Evolutionary conservation across 176 grass and related monocot genomes (phyloP).

Genomic region (Thinopyrum elongatum): DNA sequence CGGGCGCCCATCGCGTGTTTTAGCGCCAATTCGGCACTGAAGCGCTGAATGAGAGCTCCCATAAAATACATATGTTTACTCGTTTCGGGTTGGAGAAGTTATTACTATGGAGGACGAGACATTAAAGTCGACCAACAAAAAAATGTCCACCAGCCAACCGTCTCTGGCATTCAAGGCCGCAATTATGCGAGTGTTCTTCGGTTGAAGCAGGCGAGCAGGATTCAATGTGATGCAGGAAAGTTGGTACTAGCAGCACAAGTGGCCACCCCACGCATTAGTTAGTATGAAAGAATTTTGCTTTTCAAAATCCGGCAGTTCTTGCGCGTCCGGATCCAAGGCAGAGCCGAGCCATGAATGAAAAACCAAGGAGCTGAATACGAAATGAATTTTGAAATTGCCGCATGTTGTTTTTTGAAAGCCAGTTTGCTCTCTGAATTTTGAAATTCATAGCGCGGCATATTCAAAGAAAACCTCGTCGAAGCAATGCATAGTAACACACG

Average conservation of each 20-base stretch:
- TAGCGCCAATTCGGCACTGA: too few relatives aligned
- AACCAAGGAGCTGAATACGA: not conserved
- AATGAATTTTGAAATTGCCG: not conserved
- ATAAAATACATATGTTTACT: not conserved
- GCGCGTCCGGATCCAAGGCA: conserved; percentile 10
- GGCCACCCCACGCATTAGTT: not conserved
- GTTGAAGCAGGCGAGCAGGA: conserved; percentile 1
- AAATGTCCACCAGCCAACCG: conserved; percentile 29
- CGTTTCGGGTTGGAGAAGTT: not conserved
- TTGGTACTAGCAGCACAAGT: not conserved
- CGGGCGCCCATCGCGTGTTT: too few relatives aligned
- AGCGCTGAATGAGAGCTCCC: too few relatives aligned
- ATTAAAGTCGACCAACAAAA: not conserved
- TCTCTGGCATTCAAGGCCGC: conserved; percentile 39
- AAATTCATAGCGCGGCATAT: not conserved
- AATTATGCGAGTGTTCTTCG: conserved; percentile 39
- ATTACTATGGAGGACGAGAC: not conserved
- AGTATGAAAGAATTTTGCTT: not conserved
- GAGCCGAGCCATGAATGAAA: not conserved
- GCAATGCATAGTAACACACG: conserved; percentile 6
- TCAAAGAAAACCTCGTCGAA: not conserved
- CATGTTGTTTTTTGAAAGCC: too few relatives aligned
- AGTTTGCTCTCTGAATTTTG: not conserved
- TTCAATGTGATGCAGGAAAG: conserved; percentile 23
- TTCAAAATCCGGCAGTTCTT: conserved; percentile 34